Conservation (phyloP, 2,329 filamentous ascomycete species). For the Beauveria asiatica region DNA sequence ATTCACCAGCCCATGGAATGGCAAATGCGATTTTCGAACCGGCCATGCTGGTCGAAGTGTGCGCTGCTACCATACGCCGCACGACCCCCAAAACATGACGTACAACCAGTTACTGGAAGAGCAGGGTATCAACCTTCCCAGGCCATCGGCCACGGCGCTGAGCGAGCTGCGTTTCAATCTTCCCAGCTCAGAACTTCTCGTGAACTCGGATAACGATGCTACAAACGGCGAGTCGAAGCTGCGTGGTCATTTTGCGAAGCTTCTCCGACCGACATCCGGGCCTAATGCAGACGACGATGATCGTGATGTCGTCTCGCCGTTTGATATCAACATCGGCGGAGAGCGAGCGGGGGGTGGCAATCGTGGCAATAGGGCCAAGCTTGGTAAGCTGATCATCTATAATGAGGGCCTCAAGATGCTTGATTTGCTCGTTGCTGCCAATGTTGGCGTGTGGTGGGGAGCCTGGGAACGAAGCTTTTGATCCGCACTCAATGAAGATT, state of each 20-base stretch:
- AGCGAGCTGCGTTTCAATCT: conserved; percentile 90
- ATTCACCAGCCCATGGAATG: conserved; percentile 81
- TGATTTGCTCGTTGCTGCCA: conserved; percentile 83
- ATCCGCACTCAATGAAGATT: not conserved
- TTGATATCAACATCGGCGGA: conserved; percentile 68
- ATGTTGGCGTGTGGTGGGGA: conserved; percentile 90
- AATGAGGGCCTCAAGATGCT: conserved; percentile 93
- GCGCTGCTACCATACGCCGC: conserved; percentile 64
- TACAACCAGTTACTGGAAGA: conserved; percentile 37
- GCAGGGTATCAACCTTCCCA: conserved; percentile 20
- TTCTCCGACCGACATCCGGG: conserved; percentile 24
- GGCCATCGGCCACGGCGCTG: conserved; percentile 40
- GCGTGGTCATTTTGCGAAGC: conserved; percentile 35
- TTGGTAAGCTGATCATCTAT: conserved; percentile 86
- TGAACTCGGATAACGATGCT: conserved; percentile 29
- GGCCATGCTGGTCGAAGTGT: conserved; percentile 66
- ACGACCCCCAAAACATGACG: conserved; percentile 26
- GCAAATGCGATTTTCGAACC: conserved; percentile 76
- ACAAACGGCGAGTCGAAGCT: conserved; percentile 20
- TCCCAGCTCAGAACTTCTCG: conserved; percentile 45
- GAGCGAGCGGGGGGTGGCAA: conserved; percentile 83
- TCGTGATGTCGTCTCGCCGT: conserved; percentile 24
- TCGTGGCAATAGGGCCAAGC: conserved; percentile 76
- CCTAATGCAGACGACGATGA: conserved; percentile 32
- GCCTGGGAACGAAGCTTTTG: conserved; percentile 59